Base-by-base conservation (phyloP, 805 yeast genomes). In the Myxozyma vanderwaltii region DNA sequence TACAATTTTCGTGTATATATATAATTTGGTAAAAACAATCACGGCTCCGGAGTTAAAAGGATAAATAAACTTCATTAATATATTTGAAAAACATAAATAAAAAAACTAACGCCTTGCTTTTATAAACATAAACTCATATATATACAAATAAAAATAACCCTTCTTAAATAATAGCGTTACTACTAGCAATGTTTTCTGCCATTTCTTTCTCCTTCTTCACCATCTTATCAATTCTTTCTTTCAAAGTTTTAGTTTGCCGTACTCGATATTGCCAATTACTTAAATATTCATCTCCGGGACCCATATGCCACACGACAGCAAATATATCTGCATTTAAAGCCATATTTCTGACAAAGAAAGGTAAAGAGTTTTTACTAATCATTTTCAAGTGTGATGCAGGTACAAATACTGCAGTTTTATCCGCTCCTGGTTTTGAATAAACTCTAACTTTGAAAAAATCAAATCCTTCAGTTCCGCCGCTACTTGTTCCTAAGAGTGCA, bases 301-400 rank as follows among this genome's bases (percentile, higher is more conserved):
- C 51, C 38, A 82, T 74, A 65, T 86, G 86, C 90, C 94, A 89
- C 17, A 86, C 85, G 26, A 80, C 79, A 0, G 96, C 90, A 72
- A 89, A 87, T 60, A 84, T 86, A 63, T 82, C 81, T 2, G 91
- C 86, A 54, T 84, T 77, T 21, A 86, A 69, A 1, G 88, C 83
- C 61, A 86, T 73, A 61, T 86, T 86, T 49, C 96, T 78, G 8
- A 89, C 81, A 69, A 85, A 85, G 3, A 75, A 73, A 0, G 95
- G 80, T 49, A 91, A 73, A 33, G 83, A 81, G 45, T 77, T 78
- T 54, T 78, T 84, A 17, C 85, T 79, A 6, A 90, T 76, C 24
- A 90, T 76, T 73, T 89, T 89, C 72, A 86, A 81, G 67, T 87
- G 91, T 45, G 88, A 81, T 0, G 91, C 83, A 0, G 95, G 85